Evolutionary conservation across 2,329 filamentous ascomycete genomes (phyloP).

Genomic region (Lizonia empirigonia): DNA sequence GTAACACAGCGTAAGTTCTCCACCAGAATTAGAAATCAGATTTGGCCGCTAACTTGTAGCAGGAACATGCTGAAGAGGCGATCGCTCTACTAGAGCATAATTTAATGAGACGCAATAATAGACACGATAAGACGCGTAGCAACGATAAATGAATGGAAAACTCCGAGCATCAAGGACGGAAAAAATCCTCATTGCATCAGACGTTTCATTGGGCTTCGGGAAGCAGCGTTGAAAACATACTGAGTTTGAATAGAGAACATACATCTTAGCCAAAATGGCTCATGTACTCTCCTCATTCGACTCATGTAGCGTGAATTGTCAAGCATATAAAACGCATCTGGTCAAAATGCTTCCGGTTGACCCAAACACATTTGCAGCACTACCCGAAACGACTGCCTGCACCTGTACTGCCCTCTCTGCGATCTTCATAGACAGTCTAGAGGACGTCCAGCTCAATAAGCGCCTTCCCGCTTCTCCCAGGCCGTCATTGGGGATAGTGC

Average conservation of each 20-base stretch:
- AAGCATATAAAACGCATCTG: too few relatives aligned
- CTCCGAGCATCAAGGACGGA: neutral
- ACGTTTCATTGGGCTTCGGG: neutral
- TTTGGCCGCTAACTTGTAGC: neutral
- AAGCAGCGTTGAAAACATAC: neutral
- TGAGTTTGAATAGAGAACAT: neutral
- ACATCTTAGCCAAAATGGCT: too few relatives aligned
- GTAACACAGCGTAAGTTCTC: constrained; percentile 6
- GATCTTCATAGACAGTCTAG: neutral
- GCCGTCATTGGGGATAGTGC: constrained; percentile 20
- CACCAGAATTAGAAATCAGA: neutral
- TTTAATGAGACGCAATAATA: neutral
- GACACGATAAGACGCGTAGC: neutral
- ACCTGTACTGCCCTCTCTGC: neutral
- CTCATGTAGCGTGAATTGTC: neutral
- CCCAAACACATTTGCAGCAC: too few relatives aligned
- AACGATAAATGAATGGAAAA: neutral
- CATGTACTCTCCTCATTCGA: too few relatives aligned
- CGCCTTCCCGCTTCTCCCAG: constrained; percentile 23
- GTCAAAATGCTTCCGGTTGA: too few relatives aligned
- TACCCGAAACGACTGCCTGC: too few relatives aligned
- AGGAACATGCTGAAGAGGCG: constrained; percentile 13
- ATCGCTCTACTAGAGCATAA: constrained; percentile 1
- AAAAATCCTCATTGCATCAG: neutral
- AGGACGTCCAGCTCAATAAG: constrained; percentile 11